Evolutionary conservation across 805 yeast species (phyloP).

Genomic region (Cyberlindnera nakhonratchasimensis): DNA sequence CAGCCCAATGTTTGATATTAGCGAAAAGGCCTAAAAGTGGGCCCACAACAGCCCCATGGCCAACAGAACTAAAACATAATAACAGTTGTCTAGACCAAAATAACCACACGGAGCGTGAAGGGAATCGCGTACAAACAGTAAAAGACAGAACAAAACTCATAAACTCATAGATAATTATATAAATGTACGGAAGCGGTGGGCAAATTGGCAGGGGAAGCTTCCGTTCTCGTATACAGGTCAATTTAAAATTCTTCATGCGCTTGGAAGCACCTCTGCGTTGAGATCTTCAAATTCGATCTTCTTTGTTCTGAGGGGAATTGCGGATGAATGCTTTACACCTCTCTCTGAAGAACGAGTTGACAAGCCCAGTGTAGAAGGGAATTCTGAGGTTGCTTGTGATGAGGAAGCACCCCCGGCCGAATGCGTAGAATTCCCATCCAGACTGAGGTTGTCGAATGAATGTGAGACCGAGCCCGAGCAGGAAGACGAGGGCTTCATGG

Average conservation of each 20-base stretch:
- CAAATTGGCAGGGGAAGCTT: too few relatives aligned
- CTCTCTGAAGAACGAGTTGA: background rate
- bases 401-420: background rate
- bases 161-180: too few relatives aligned
- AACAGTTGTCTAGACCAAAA: too few relatives aligned
- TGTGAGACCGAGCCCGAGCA: background rate
- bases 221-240: too few relatives aligned
- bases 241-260: slow-evolving; percentile 5
- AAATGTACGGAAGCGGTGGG: too few relatives aligned
- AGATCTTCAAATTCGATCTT: slow-evolving; percentile 4
- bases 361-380: background rate
- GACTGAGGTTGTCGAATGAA: slow-evolving; percentile 1
- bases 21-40: too few relatives aligned
- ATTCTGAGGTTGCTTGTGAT: background rate
- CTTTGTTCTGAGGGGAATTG: slow-evolving; percentile 9
- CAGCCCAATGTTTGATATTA: too few relatives aligned
- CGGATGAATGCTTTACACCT: background rate
- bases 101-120: too few relatives aligned
- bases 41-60: too few relatives aligned
- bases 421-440: background rate
- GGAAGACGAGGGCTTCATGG: background rate
- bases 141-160: too few relatives aligned
- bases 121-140: too few relatives aligned
- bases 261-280: slow-evolving; percentile 8
- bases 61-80: too few relatives aligned